Conservation (phyloP, 2,329 filamentous ascomycete species). For the Diaporthe nobilis region DNA sequence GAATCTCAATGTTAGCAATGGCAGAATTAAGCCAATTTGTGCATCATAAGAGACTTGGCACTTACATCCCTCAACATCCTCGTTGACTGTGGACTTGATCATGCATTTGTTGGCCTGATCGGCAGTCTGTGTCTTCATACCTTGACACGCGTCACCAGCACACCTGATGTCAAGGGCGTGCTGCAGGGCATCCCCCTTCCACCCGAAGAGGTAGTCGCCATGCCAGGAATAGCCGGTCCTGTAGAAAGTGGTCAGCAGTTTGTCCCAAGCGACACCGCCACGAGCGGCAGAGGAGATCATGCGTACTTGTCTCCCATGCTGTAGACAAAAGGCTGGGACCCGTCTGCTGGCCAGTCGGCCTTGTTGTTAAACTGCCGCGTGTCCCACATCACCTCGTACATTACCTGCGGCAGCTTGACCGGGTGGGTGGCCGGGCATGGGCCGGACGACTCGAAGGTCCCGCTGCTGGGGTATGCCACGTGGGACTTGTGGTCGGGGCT, state of each 20-base stretch:
- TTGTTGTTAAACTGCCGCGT: conserved; percentile 53
- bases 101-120: conserved; percentile 52
- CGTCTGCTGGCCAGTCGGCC: conserved; percentile 53
- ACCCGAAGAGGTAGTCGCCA: conserved; percentile 58
- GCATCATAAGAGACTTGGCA: neutral
- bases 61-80: conserved; percentile 53
- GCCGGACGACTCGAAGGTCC: conserved; percentile 39
- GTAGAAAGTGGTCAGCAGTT: fast-evolving
- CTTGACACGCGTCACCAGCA: conserved; percentile 50
- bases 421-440: conserved; percentile 51
- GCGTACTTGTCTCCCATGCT: conserved; percentile 47
- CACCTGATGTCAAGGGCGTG: conserved; percentile 53
- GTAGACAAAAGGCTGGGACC: conserved; percentile 48
- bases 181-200: conserved; percentile 58
- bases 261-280: fast-evolving
- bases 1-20: neutral
- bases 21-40: neutral
- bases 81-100: conserved; percentile 48
- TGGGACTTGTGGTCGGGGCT: conserved; percentile 50
- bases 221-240: conserved; percentile 55
- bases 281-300: fast-evolving
- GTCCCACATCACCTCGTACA: conserved; percentile 60
- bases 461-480: conserved; percentile 48
- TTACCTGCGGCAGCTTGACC: conserved; percentile 53
- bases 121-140: conserved; percentile 47